A percentile compares a stretch with the other conserved stretches of the same genome.
Conservation (phyloP, 2,329 filamentous ascomycete species). For the Lasiodiplodia hormozganensis region DNA sequence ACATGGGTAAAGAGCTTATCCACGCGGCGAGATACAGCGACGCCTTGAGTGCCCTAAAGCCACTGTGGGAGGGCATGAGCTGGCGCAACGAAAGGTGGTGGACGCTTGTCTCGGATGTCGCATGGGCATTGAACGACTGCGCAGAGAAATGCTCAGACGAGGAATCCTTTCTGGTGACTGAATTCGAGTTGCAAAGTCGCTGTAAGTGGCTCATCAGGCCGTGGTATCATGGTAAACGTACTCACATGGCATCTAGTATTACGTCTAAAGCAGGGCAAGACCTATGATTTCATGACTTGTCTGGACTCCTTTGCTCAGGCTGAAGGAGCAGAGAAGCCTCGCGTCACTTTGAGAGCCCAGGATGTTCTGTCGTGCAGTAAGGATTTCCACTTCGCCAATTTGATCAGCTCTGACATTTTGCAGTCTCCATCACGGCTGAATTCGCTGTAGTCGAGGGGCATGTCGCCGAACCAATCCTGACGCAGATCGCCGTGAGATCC, state of each 20-base stretch:
- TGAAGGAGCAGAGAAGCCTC: conserved; percentile 49
- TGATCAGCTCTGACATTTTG: conserved; percentile 12
- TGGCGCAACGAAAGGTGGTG: conserved; percentile 69
- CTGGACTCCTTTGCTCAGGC: conserved; percentile 46
- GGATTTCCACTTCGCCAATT: conserved; percentile 34
- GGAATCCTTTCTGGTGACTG: conserved; percentile 58
- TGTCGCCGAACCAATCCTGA: conserved; percentile 64
- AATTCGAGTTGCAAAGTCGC: conserved; percentile 62
- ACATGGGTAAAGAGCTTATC: conserved; percentile 63
- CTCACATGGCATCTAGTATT: conserved; percentile 38
- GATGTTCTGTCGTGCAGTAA: conserved; percentile 56
- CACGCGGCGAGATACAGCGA: conserved; percentile 57
- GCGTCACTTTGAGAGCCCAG: conserved; percentile 55
- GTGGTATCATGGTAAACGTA: conserved; percentile 20
- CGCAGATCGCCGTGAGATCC: conserved; percentile 62
- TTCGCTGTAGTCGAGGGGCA: conserved; percentile 63
- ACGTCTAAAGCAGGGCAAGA: conserved; percentile 42
- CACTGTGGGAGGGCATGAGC: conserved; percentile 62
- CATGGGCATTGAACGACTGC: conserved; percentile 62
- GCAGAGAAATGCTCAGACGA: conserved; percentile 54
- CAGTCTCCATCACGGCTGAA: conserved; percentile 58
- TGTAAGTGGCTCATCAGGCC: conserved; percentile 33
- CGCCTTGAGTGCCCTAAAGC: conserved; percentile 58
- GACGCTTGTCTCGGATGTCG: conserved; percentile 60
- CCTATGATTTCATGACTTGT: conserved; percentile 56